Evolutionary conservation across 495 filamentous ascomycete genomes (phyloP).

Genomic region (Penicillium roqueforti): DNA sequence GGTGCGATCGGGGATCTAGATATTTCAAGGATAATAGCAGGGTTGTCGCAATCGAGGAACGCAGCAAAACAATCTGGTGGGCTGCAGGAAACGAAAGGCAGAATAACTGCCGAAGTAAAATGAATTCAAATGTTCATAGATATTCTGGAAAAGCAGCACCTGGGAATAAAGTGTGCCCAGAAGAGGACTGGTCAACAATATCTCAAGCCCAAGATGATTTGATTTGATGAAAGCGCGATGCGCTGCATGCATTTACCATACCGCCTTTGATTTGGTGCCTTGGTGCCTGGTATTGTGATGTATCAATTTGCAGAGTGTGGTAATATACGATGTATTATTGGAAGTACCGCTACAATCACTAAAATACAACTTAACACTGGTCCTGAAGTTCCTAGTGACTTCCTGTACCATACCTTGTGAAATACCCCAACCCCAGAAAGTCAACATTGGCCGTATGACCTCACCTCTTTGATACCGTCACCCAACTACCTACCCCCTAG

Average conservation of each 20-base stretch:
- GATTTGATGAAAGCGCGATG: slow-evolving; percentile 29
- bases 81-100: neutral
- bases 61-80: neutral
- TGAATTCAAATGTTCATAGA: neutral
- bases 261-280: slow-evolving; percentile 27
- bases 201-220: slow-evolving; percentile 4
- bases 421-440: neutral
- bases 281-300: slow-evolving; percentile 14
- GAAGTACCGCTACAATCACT: neutral
- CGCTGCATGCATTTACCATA: slow-evolving; percentile 17
- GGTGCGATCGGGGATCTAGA: neutral
- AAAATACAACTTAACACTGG: neutral
- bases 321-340: neutral
- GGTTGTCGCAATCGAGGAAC: slow-evolving; percentile 11
- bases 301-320: neutral
- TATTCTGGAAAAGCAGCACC: neutral
- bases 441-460: neutral
- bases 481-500: no score
- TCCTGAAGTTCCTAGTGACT: slow-evolving; percentile 1
- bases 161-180: neutral
- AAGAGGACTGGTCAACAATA: slow-evolving; percentile 4
- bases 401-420: neutral
- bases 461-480: slow-evolving; percentile 3
- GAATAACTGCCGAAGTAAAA: neutral
- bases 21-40: neutral